Evolutionary conservation across 2,329 filamentous ascomycete genomes (phyloP).

Genomic region (Fusarium sp.): DNA sequence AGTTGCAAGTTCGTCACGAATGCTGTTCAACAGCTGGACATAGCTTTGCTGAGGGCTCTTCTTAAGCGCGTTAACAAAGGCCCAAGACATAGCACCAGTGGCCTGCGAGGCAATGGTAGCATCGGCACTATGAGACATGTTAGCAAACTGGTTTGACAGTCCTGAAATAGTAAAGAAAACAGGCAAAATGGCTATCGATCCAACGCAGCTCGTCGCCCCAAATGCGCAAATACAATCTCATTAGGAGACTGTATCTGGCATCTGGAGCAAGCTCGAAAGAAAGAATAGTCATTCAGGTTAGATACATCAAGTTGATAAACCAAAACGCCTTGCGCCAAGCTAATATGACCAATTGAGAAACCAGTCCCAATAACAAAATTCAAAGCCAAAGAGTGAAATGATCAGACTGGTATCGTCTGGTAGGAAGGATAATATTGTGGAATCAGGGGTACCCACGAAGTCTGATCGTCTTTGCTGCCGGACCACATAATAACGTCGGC

Average conservation of each 20-base stretch:
- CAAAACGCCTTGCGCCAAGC: constrained; percentile 39
- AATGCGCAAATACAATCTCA: constrained; percentile 53
- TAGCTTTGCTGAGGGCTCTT: constrained; percentile 99
- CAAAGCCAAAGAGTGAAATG: constrained; percentile 16
- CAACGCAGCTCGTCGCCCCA: constrained; percentile 61
- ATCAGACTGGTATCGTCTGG: constrained; percentile 28
- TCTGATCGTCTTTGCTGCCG: constrained; percentile 96
- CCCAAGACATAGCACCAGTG: constrained; percentile 98
- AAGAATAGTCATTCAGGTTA: constrained; percentile 41
- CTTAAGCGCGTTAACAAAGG: constrained; percentile 91
- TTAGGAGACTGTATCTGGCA: constrained; percentile 49
- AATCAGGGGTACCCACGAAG: constrained; percentile 72
- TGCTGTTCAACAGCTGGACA: constrained; percentile 94
- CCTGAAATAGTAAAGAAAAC: not conserved
- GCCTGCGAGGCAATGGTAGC: constrained; percentile 91
- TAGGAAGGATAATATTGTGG: constrained; percentile 32
- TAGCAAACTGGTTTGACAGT: constrained; percentile 15
- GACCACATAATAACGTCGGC: constrained; percentile 99
- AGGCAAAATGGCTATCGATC: constrained; percentile 21
- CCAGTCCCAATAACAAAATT: constrained; percentile 18
- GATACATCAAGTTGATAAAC: constrained; percentile 26
- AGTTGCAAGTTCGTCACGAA: constrained; percentile 87
- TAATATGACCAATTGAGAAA: constrained; percentile 8
- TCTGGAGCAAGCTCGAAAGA: constrained; percentile 54
- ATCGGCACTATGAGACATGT: constrained; percentile 73